Conservation (phyloP, 495 filamentous ascomycete genomes). For the Neurospora pannonica region DNA sequence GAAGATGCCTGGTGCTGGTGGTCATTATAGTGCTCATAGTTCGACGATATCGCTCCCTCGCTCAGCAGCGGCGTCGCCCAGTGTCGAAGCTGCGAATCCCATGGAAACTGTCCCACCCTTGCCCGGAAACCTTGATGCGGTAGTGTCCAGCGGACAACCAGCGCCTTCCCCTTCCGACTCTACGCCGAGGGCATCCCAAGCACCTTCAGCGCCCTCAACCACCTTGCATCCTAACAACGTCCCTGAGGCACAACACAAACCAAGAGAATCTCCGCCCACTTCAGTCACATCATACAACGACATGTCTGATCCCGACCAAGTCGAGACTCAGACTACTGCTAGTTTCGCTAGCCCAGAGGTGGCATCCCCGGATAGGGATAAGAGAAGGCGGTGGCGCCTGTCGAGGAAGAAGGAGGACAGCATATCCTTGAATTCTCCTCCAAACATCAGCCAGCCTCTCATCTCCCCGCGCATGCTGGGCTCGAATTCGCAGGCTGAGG, state of each 20-base stretch:
- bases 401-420: slow-evolving; percentile 51
- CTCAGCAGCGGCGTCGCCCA: slow-evolving; percentile 28
- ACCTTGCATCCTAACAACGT: slow-evolving; percentile 20
- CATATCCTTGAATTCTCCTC: neutral
- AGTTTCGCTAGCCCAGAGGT: slow-evolving; percentile 19
- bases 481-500: slow-evolving; percentile 54
- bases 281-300: slow-evolving; percentile 72
- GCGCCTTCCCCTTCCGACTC: slow-evolving; percentile 23
- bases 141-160: slow-evolving; percentile 11
- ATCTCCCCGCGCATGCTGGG: slow-evolving; percentile 44
- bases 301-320: slow-evolving; percentile 63
- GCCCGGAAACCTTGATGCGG: slow-evolving; percentile 16
- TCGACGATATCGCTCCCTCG: slow-evolving; percentile 65
- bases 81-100: slow-evolving; percentile 25
- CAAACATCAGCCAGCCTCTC: slow-evolving; percentile 22
- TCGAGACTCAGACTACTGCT: slow-evolving; percentile 41
- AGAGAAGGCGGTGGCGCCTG: slow-evolving; percentile 66
- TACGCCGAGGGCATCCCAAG: slow-evolving; percentile 25
- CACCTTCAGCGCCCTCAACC: slow-evolving; percentile 17
- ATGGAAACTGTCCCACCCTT: slow-evolving; percentile 23
- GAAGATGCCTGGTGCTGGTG: slow-evolving; percentile 62
- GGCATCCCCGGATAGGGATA: slow-evolving; percentile 45
- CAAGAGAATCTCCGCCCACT: slow-evolving; percentile 54
- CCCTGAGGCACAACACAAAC: slow-evolving; percentile 46
- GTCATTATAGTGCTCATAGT: slow-evolving; percentile 75